A percentile compares a stretch with the other conserved stretches of the same genome.
phyloP scores from a whole-genome alignment of 148 eudicot species.

The Dysphania ambrosioides region DNA sequence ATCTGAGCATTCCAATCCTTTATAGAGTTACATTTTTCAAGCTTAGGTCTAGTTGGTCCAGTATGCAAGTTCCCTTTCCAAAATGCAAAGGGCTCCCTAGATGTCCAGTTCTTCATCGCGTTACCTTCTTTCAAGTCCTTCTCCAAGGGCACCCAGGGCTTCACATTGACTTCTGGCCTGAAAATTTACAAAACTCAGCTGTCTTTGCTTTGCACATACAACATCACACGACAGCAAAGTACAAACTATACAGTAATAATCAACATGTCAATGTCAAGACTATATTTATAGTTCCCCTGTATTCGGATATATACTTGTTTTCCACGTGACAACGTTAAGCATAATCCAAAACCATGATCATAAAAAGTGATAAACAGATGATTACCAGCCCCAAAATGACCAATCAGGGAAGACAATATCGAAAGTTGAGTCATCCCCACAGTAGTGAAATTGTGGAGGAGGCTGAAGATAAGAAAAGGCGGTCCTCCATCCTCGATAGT shows the following conservation, averaged over 20 bases:
- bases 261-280: too few species aligned
- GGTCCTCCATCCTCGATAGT: slow-evolving; percentile 18
- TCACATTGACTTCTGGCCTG: slow-evolving; percentile 64
- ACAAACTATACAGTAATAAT: neutral
- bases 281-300: too few species aligned
- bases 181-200: neutral
- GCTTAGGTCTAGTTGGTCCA: slow-evolving; percentile 39
- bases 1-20: slow-evolving; percentile 55
- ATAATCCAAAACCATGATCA: neutral
- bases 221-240: neutral
- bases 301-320: neutral
- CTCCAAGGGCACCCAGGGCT: slow-evolving; percentile 54
- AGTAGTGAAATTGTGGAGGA: slow-evolving; percentile 63
- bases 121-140: slow-evolving; percentile 61
- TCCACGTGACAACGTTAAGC: neutral
- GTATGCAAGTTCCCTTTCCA: slow-evolving; percentile 62
- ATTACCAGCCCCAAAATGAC: slow-evolving; percentile 87
- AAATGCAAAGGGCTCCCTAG: slow-evolving; percentile 56
- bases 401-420: slow-evolving; percentile 69
- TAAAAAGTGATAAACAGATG: neutral
- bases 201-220: neutral
- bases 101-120: slow-evolving; percentile 41
- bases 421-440: slow-evolving; percentile 34
- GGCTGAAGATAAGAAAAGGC: slow-evolving; percentile 30
- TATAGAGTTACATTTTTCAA: slow-evolving; percentile 42